phyloP scores from a whole-genome alignment of 1,139 yeast species.

The Entelexis sorbosivorans region DNA sequence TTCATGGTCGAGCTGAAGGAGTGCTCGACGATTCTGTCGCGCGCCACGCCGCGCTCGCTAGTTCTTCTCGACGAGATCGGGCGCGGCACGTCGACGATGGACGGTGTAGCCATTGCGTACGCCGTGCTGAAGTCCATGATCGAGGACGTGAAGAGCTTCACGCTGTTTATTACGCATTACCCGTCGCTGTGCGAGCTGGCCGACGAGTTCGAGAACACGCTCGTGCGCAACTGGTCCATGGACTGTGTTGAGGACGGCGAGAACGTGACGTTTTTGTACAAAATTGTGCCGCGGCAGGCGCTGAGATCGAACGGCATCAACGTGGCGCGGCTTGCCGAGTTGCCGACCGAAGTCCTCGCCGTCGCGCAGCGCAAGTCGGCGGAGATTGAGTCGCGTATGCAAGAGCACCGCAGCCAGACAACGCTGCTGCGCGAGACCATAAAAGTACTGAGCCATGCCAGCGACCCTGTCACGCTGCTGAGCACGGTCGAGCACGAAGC shows the following conservation, averaged over 20 bases:
- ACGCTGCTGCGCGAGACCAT: neutral
- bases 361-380: conserved; percentile 35
- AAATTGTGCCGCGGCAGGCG: conserved; percentile 48
- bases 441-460: neutral
- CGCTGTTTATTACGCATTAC: conserved; percentile 24
- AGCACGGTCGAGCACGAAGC: neutral
- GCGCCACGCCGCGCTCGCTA: conserved; percentile 43
- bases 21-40: conserved; percentile 45
- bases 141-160: conserved; percentile 24
- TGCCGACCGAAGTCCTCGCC: conserved; percentile 42
- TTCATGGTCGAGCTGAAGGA: conserved; percentile 68
- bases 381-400: conserved; percentile 19
- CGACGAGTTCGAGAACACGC: neutral
- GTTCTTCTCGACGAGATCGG: conserved; percentile 59
- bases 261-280: conserved; percentile 46
- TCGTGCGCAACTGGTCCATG: conserved; percentile 24
- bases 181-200: conserved; percentile 22
- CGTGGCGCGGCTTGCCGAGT: conserved; percentile 61
- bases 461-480: neutral
- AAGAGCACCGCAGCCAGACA: neutral
- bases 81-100: conserved; percentile 76
- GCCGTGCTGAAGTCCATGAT: conserved; percentile 59
- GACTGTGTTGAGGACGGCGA: conserved; percentile 19
- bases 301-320: conserved; percentile 65
- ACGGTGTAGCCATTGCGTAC: conserved; percentile 80